Base-by-base conservation (phyloP, 179 eudicot genomes). In the Kewa caespitosa region DNA sequence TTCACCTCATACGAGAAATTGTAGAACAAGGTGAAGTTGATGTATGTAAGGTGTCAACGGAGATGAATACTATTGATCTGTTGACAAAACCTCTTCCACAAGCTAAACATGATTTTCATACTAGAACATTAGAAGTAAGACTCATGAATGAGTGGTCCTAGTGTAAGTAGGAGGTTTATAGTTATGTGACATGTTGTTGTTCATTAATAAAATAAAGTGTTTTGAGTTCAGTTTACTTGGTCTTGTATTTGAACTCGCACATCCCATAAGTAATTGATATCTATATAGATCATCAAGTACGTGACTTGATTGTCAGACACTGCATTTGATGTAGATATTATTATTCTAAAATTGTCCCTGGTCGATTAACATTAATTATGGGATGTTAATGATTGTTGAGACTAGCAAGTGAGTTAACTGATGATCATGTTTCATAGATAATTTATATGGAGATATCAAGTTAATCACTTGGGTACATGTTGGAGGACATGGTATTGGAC, bases 11-110 rank as follows among this genome's bases (percentile, higher is more conserved):
- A 1, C 62, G 63, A 10, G 72, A 75, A 0, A 48, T 65, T 1
- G n/a, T 48, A 50, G 78, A 67, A 43, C 30, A 50, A 33, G 64
- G 46, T 0, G 72, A 75, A 22, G 64, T 75, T 0, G 33, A 23
- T 22, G 23, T 74, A 6, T 27, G 41, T 8, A 65, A 48, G 25
- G 64, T 75, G 5, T 3, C 4, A 0, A 66, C 72, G 11, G 4
- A 65, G 1, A 31, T 10, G 7, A 75, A 75, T 50, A 27, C n/a
- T 11, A 46, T 63, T 2, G 63, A 75, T 52, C 72, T 38, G 6
- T 32, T 62, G 20, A 62, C 67, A 2, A 62, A 62, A 13, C 61
- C 30, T 5, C 28, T 55, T 4, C 28, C 27, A 4, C 27, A 25
- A 25, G 8, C 61, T 8, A 55, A 55, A 30, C 61, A 55, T 55